These are phyloP conservation scores for Echinochloa phyllopogon DNA, from an alignment of 176 grass and related monocot species.

Conservation along the genomic window DNA sequence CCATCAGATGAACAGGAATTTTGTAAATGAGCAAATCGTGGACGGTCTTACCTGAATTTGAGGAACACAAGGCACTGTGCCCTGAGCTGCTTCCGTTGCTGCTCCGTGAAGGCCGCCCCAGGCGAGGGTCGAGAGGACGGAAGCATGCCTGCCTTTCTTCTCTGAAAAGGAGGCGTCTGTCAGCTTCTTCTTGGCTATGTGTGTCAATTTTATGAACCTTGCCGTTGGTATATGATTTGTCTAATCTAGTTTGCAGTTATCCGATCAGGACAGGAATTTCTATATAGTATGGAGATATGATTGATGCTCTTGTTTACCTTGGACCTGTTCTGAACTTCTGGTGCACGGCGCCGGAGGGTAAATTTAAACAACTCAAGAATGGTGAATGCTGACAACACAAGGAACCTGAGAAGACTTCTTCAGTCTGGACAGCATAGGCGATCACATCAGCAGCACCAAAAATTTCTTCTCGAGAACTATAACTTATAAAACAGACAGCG, in stretches of 20 bases:
- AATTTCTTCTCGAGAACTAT: neutral
- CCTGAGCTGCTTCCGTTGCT: conserved; percentile 73
- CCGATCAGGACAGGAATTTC: neutral
- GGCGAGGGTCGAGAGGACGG: conserved; percentile 41
- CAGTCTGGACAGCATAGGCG: neutral
- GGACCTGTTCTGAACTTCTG: neutral
- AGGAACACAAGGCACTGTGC: conserved; percentile 85
- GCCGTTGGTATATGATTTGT: neutral
- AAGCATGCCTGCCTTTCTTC: conserved; percentile 17
- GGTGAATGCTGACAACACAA: conserved; percentile 12
- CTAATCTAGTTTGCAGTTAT: neutral
- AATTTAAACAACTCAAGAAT: neutral
- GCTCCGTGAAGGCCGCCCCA: conserved; percentile 54
- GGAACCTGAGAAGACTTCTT: neutral
- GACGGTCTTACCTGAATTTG: conserved; percentile 52
- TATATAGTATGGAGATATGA: neutral
- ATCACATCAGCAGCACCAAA: neutral
- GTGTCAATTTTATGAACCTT: neutral
- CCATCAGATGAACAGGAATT: neutral
- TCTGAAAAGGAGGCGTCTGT: neutral
- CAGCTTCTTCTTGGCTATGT: neutral
- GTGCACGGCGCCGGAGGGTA: neutral
- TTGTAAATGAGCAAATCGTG: neutral
- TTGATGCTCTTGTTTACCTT: neutral
- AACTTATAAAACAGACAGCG: neutral